Conservation (phyloP, 2,329 filamentous ascomycete species). For the Aspergillus oerlinghausenensis region DNA sequence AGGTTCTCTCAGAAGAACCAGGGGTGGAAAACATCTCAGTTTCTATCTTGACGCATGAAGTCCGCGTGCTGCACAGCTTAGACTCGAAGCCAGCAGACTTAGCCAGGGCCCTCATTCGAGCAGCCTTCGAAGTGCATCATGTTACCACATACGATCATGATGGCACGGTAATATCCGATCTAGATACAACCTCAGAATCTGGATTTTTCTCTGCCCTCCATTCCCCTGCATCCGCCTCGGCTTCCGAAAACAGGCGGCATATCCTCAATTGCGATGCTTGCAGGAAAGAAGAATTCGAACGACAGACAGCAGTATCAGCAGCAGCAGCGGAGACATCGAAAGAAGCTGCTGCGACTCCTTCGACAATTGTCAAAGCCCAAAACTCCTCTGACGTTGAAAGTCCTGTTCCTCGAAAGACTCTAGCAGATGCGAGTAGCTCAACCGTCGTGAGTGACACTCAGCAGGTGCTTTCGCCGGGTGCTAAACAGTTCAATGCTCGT, state of each 20-base stretch:
- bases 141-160: constrained; percentile 36
- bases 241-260: constrained; percentile 30
- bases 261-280: constrained; percentile 50
- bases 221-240: constrained; percentile 15
- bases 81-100: constrained; percentile 30
- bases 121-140: constrained; percentile 45
- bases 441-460: neutral
- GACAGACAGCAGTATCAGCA: constrained; percentile 4
- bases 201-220: constrained; percentile 18
- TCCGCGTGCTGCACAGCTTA: constrained; percentile 37
- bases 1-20: constrained; percentile 36
- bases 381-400: constrained; percentile 2
- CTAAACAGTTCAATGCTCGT: constrained; percentile 23
- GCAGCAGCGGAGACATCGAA: constrained; percentile 9
- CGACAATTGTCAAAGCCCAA: neutral
- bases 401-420: neutral
- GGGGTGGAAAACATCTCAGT: constrained; percentile 37
- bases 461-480: neutral
- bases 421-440: neutral
- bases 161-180: constrained; percentile 28
- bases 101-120: constrained; percentile 37
- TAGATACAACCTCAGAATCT: constrained; percentile 29
- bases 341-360: neutral
- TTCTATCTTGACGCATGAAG: constrained; percentile 42
- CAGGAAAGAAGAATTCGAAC: constrained; percentile 35